phyloP scores from a whole-genome alignment of 2,329 filamentous ascomycete genomes.

The Diaporthe amygdali region DNA sequence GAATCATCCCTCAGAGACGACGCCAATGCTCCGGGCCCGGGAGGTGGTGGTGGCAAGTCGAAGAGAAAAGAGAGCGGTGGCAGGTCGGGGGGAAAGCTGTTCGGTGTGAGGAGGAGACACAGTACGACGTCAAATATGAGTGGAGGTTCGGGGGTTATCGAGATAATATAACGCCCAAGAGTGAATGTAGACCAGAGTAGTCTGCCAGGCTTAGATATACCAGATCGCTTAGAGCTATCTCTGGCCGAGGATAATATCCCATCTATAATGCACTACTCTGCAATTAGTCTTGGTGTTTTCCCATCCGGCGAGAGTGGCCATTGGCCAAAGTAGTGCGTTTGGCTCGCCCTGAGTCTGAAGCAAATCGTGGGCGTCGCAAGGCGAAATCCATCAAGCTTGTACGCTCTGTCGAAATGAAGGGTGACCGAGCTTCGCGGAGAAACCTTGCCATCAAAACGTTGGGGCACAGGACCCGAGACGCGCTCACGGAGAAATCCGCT shows the following conservation, averaged over 20 bases:
- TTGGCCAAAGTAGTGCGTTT: too few species aligned
- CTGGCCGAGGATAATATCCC: background rate
- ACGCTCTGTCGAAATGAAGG: too few species aligned
- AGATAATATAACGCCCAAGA: background rate
- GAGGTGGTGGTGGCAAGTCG: background rate
- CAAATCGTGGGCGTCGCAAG: too few species aligned
- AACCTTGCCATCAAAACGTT: too few species aligned
- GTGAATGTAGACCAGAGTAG: background rate
- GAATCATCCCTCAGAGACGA: conserved; percentile 17
- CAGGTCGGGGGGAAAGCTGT: conserved; percentile 11
- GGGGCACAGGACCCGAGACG: too few species aligned
- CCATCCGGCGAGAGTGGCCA: too few species aligned
- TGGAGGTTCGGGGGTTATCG: background rate
- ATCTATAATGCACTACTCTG: background rate
- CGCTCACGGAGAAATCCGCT: too few species aligned
- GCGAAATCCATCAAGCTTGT: too few species aligned
- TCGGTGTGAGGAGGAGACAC: conserved; percentile 13
- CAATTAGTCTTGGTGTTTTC: too few species aligned
- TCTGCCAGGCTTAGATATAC: background rate
- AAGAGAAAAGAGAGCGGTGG: conserved; percentile 16
- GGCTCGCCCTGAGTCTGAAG: too few species aligned
- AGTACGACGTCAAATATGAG: conserved; percentile 10
- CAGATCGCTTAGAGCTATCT: background rate
- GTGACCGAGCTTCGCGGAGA: too few species aligned
- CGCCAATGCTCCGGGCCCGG: background rate